Evolutionary conservation across 768 basidiomycete species (phyloP).

Genomic region (Tylopilus vinaceipallidus): DNA sequence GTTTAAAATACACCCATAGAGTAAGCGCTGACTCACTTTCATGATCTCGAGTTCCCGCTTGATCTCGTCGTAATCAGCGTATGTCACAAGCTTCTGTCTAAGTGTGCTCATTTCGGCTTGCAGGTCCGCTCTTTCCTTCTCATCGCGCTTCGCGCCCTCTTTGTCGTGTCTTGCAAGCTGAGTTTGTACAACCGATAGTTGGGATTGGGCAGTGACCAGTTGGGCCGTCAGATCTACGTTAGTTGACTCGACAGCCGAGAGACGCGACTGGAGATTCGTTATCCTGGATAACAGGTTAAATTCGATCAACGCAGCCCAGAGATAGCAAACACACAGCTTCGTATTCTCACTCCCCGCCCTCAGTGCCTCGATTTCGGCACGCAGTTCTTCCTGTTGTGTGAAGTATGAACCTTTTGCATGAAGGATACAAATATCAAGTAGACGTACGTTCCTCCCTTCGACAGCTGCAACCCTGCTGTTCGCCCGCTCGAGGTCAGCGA

Average conservation of each 20-base stretch:
- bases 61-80: constrained; percentile 91
- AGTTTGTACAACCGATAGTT: constrained; percentile 15
- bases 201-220: constrained; percentile 17
- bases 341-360: constrained; percentile 74
- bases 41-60: constrained; percentile 98
- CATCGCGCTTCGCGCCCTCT: constrained; percentile 16
- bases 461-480: constrained; percentile 90
- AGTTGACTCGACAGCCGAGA: constrained; percentile 70
- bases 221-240: constrained; percentile 17
- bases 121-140: constrained; percentile 35
- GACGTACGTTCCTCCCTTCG: constrained; percentile 84
- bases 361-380: constrained; percentile 91
- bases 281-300: constrained; percentile 13
- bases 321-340: constrained; percentile 51
- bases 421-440: neutral
- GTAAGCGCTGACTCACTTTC: constrained; percentile 62
- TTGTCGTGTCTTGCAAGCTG: constrained; percentile 19
- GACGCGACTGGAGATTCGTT: constrained; percentile 59
- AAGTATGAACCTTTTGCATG: neutral
- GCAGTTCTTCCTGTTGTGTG: constrained; percentile 73
- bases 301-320: neutral
- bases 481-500: constrained; percentile 92
- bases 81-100: constrained; percentile 65
- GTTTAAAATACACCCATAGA: neutral
- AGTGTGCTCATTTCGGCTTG: constrained; percentile 65